Conservation (phyloP, 495 filamentous ascomycete species). For the Penicillium robsamsonii region DNA sequence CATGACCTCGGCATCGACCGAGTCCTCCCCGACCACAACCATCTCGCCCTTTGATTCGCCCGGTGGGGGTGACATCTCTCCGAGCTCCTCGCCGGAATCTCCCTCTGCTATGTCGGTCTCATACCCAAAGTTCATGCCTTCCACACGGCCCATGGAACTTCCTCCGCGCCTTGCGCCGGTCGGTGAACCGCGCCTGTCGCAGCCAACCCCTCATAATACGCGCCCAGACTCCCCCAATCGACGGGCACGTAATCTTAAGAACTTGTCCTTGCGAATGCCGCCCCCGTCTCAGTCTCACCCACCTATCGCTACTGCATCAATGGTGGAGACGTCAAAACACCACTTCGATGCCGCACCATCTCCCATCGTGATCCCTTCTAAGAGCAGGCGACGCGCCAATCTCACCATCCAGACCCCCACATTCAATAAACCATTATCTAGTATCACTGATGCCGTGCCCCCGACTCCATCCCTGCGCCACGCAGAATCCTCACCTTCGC, state of each 20-base stretch:
- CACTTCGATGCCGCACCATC: conserved; percentile 74
- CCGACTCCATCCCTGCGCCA: conserved; percentile 61
- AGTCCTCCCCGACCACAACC: conserved; percentile 93
- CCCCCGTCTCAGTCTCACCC: conserved; percentile 47
- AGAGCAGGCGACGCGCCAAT: conserved; percentile 73
- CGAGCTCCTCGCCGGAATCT: conserved; percentile 88
- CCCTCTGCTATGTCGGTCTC: conserved; percentile 57
- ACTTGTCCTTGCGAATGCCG: conserved; percentile 82
- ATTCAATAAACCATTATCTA: conserved; percentile 42
- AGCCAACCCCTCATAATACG: conserved; percentile 38
- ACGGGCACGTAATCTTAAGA: conserved; percentile 87
- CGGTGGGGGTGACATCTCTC: conserved; percentile 84
- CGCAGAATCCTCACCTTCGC: conserved; percentile 66
- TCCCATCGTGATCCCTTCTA: conserved; percentile 74
- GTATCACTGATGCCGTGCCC: conserved; percentile 41
- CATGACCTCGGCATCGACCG: conserved; percentile 76
- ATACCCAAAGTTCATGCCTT: conserved; percentile 40
- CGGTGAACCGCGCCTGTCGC: conserved; percentile 27
- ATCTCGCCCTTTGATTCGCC: conserved; percentile 90
- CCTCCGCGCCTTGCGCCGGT: conserved; percentile 17
- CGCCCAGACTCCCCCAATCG: conserved; percentile 60
- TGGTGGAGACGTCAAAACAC: conserved; percentile 45
- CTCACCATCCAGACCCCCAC: conserved; percentile 66
- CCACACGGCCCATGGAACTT: conserved; percentile 30
- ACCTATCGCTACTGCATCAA: conserved; percentile 50